Evolutionary conservation across 768 basidiomycete genomes (phyloP).

Genomic region (Macrolepiota albuminosa): DNA sequence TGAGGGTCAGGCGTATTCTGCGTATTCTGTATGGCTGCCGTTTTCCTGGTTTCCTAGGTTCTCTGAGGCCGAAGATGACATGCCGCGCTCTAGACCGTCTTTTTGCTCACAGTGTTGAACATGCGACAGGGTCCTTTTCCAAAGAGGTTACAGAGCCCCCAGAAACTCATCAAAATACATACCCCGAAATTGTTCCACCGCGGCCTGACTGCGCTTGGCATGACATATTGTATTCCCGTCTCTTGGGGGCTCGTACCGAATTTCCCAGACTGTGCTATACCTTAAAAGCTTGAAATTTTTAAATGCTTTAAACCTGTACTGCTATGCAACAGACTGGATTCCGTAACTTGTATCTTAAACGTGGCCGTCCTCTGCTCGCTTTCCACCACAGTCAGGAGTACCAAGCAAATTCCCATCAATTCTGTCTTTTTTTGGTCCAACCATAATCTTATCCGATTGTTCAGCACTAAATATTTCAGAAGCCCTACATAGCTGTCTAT

Average conservation of each 20-base stretch:
- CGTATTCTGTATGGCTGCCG: no score
- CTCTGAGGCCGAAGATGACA: not conserved
- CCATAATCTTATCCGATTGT: not conserved
- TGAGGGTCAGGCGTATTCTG: not conserved
- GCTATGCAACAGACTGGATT: not conserved
- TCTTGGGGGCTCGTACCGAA: not conserved
- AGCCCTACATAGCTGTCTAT: not conserved
- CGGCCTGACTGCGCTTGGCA: not conserved
- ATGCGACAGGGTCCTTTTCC: not conserved
- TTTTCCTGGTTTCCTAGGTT: not conserved
- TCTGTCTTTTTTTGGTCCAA: not conserved
- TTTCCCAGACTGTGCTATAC: not conserved
- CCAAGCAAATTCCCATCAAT: not conserved
- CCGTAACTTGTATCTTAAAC: no score
- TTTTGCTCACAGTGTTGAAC: not conserved
- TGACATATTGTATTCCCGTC: not conserved
- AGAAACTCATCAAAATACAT: not conserved
- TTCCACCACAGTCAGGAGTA: not conserved
- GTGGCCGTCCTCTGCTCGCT: not conserved
- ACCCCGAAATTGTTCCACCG: not conserved
- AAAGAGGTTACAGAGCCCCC: not conserved
- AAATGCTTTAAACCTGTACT: no score
- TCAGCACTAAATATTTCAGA: not conserved
- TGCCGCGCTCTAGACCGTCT: not conserved
- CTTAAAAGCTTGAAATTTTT: not conserved